Base-by-base conservation (phyloP, 352 stramenopile species). In the Globisporangium nodosum region DNA sequence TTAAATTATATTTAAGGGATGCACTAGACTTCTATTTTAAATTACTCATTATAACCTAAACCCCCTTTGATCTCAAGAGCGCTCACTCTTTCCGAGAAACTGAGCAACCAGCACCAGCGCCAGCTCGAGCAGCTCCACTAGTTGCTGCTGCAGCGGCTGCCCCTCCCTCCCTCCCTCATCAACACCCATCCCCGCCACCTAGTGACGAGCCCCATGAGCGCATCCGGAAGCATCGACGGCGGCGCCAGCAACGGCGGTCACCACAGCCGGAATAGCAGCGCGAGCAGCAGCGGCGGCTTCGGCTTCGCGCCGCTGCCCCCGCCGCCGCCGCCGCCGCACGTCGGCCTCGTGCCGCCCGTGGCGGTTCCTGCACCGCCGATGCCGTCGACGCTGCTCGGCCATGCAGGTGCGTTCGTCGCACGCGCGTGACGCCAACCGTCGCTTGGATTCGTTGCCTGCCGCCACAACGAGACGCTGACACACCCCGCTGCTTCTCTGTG, bases 231-330 rank as follows among this genome's bases (percentile, higher is more conserved):
- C 27, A 45, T 54, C 27, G 59, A 65, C n/a, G 52, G 53, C 46
- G 15, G 30, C 57, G 50, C 56, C 45, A 71, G 48, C 61, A 63
- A 55, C 60, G 30, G 49, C 8, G 8, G 18, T 3, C 43, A 27
- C 49, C 73, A 79, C 68, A 79, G 70, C 56, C 68, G 71, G 63
- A 69, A 66, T 60, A 83, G 67, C 66, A 78, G 71, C 62, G 73
- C 68, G 21, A 59, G 61, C 56, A 81, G 74, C 63, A 73, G 48
- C 57, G 61, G 67, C 12, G 27, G 69, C 11, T 49, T 52, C 5
- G 45, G 58, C 45, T 64, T 58, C 33, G 40, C 51, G 11, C 16
- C 51, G 51, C 66, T 66, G 60, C 62, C 70, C 21, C 54, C 60
- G 12, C 54, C 55, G 6, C 61, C 61, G 3, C 42, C 56, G 15